phyloP scores from a whole-genome alignment of 495 filamentous ascomycete genomes.

The Neurospora sp. region DNA sequence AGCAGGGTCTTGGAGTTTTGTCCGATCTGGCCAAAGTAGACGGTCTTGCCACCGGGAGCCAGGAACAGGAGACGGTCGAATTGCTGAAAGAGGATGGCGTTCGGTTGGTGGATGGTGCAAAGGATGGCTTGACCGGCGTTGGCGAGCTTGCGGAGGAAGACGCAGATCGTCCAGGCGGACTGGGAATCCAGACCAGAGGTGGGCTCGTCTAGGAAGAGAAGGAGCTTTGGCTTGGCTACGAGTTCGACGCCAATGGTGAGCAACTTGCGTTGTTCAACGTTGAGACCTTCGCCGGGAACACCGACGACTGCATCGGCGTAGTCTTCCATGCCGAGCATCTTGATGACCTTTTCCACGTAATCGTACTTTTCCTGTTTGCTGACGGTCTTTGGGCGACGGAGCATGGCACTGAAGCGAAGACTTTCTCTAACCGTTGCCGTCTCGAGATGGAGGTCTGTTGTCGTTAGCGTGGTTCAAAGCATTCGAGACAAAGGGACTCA shows the following conservation, averaged over 20 bases:
- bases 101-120: conserved; percentile 73
- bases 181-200: conserved; percentile 79
- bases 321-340: conserved; percentile 70
- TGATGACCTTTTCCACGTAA: conserved; percentile 83
- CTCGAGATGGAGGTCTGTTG: conserved; percentile 58
- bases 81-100: conserved; percentile 58
- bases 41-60: conserved; percentile 52
- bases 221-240: conserved; percentile 69
- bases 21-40: conserved; percentile 55
- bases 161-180: conserved; percentile 67
- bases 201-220: conserved; percentile 70
- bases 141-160: conserved; percentile 80
- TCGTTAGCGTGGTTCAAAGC: neutral
- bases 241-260: conserved; percentile 88
- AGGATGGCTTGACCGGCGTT: conserved; percentile 61
- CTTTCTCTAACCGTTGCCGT: conserved; percentile 77
- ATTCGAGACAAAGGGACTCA: conserved; percentile 14
- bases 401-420: conserved; percentile 64
- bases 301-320: conserved; percentile 78
- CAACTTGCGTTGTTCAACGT: conserved; percentile 46
- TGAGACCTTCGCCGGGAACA: conserved; percentile 54
- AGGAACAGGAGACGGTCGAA: conserved; percentile 65
- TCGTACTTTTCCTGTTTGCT: conserved; percentile 60
- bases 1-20: conserved; percentile 28
- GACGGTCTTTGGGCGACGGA: conserved; percentile 62